Percentiles rank a stretch among this genome's conserved stretches.
These are phyloP conservation scores for Fusarium staphyleae DNA, from an alignment of 2,329 filamentous ascomycete species.

Conservation along the genomic window DNA sequence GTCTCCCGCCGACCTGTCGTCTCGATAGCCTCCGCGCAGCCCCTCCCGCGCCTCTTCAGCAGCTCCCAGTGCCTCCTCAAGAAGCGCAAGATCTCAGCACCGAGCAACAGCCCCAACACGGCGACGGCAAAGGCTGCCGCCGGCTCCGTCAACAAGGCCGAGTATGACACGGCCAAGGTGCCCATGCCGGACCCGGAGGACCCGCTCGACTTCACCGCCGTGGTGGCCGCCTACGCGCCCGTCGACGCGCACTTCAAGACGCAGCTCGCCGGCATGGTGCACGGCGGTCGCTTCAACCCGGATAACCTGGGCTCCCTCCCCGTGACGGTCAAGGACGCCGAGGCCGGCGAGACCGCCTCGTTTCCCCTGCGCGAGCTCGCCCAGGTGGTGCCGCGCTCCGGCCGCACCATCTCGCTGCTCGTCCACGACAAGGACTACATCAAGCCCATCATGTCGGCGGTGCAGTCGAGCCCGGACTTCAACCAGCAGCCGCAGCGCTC, in stretches of 20 bases:
- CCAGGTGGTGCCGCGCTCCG: conserved; percentile 58
- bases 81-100: conserved; percentile 49
- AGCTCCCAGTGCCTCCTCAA: conserved; percentile 44
- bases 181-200: conserved; percentile 49
- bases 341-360: conserved; percentile 36
- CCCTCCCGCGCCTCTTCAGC: conserved; percentile 42
- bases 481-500: conserved; percentile 67
- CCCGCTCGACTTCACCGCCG: conserved; percentile 58
- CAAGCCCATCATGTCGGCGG: conserved; percentile 63
- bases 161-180: conserved; percentile 32
- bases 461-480: conserved; percentile 60
- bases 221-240: conserved; percentile 53
- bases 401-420: conserved; percentile 51
- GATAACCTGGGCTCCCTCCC: conserved; percentile 55
- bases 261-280: conserved; percentile 50
- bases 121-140: conserved; percentile 26
- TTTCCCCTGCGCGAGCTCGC: conserved; percentile 64
- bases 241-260: conserved; percentile 53
- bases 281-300: conserved; percentile 61
- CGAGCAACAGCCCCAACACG: conserved; percentile 42
- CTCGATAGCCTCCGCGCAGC: conserved; percentile 1
- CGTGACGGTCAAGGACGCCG: conserved; percentile 48
- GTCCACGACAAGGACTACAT: conserved; percentile 54
- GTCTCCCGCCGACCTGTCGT: conserved; percentile 18
- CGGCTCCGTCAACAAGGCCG: conserved; percentile 27